Evolutionary conservation across 1,284 basidiomycete species (phyloP).

Genomic region (Athelia sp.): DNA sequence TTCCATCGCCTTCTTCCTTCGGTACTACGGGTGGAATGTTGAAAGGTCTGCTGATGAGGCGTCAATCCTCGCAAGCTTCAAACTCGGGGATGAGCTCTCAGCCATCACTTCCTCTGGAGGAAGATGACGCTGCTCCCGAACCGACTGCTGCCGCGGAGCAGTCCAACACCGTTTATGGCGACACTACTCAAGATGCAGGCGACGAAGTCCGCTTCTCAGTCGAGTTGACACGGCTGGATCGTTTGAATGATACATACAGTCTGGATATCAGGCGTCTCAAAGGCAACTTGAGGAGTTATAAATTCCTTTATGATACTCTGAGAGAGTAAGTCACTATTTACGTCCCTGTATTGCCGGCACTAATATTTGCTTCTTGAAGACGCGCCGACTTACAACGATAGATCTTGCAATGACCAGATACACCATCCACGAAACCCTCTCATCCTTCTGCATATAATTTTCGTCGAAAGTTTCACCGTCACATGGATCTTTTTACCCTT

Average conservation of each 20-base stretch:
- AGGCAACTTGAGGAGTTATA: constrained; percentile 91
- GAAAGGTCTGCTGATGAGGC: constrained; percentile 78
- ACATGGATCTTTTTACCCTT: not conserved
- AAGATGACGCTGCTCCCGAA: constrained; percentile 18
- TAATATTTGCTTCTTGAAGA: constrained; percentile 18
- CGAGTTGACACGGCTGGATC: constrained; percentile 84
- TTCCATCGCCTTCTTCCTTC: constrained; percentile 67
- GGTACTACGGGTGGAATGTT: constrained; percentile 72
- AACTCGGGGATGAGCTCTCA: constrained; percentile 29
- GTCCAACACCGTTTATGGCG: constrained; percentile 57
- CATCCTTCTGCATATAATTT: no score
- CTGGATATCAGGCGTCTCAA: constrained; percentile 88
- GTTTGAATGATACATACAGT: constrained; percentile 83
- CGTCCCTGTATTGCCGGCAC: constrained; percentile 11
- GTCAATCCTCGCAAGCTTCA: constrained; percentile 80
- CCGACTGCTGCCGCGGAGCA: constrained; percentile 39
- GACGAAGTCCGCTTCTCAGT: constrained; percentile 94
- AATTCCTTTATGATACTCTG: constrained; percentile 88
- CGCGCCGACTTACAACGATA: constrained; percentile 41
- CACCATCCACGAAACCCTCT: no score
- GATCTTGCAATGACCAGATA: constrained; percentile 1
- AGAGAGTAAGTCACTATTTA: constrained; percentile 62
- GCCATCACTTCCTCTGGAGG: constrained; percentile 35
- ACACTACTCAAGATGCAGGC: constrained; percentile 70
- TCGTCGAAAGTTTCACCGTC: not conserved